A percentile compares a stretch with the other conserved stretches of the same genome.
Evolutionary conservation across 139 green algal genomes (phyloP).

Genomic region (Pseudopediastrum boryanum): DNA sequence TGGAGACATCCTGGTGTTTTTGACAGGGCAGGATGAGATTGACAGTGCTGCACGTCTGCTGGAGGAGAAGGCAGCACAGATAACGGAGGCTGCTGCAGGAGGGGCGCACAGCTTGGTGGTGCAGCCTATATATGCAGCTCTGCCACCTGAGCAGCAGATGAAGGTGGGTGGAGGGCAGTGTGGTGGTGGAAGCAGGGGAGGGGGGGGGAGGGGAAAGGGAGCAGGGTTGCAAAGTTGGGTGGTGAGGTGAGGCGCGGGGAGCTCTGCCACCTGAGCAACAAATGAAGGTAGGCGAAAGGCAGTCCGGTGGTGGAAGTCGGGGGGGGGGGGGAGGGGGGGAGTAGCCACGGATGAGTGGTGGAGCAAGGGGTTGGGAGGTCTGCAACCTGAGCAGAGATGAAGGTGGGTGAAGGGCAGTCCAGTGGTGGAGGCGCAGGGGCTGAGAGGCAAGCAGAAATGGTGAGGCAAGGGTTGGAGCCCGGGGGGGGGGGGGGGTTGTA

Average conservation of each 20-base stretch:
- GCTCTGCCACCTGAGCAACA: slow-evolving; percentile 85
- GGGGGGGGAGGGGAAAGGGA: too few relatives aligned
- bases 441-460: too few relatives aligned
- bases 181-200: too few relatives aligned
- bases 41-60: slow-evolving; percentile 78
- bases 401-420: slow-evolving; percentile 45
- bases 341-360: slow-evolving; percentile 50
- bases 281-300: slow-evolving; percentile 55
- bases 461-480: too few relatives aligned
- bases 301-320: too few relatives aligned
- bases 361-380: slow-evolving; percentile 82
- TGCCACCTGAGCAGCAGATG: slow-evolving; percentile 84
- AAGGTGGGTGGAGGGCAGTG: slow-evolving; percentile 46
- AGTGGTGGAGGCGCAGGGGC: too few relatives aligned
- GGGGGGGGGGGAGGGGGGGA: too few relatives aligned
- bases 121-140: slow-evolving; percentile 81
- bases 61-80: slow-evolving; percentile 39
- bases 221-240: slow-evolving; percentile 35
- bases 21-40: slow-evolving; percentile 90
- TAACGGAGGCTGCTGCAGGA: slow-evolving; percentile 22
- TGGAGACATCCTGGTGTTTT: slow-evolving; percentile 91
- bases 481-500: too few relatives aligned
- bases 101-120: slow-evolving; percentile 48
- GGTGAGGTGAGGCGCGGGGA: slow-evolving; percentile 79
- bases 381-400: slow-evolving; percentile 82